phyloP scores from a whole-genome alignment of 768 basidiomycete species.

The Cyclocybe aegerita region DNA sequence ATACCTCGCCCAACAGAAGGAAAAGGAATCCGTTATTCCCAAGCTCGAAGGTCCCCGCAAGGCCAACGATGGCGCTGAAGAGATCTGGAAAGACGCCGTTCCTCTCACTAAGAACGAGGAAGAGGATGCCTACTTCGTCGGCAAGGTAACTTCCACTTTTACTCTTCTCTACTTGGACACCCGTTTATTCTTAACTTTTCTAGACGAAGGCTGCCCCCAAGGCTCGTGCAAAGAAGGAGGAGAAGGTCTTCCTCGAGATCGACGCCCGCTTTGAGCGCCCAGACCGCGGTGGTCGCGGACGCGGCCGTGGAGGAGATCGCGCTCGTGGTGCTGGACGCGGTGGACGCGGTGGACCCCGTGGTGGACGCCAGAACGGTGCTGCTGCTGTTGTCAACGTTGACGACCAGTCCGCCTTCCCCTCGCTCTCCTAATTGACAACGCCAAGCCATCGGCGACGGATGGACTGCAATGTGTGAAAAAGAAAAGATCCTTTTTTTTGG shows the following conservation, averaged over 20 bases:
- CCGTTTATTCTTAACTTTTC: slow-evolving; percentile 8
- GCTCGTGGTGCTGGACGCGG: slow-evolving; percentile 32
- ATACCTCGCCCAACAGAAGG: slow-evolving; percentile 82
- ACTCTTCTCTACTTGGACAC: background rate
- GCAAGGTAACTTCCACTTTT: slow-evolving; percentile 64
- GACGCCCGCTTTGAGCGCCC: slow-evolving; percentile 88
- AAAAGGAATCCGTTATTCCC: slow-evolving; percentile 59
- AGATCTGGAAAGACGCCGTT: slow-evolving; percentile 70
- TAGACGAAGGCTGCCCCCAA: slow-evolving; percentile 70
- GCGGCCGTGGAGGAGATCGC: slow-evolving; percentile 31
- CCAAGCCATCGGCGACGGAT: background rate
- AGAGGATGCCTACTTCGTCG: slow-evolving; percentile 80
- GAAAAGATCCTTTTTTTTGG: slow-evolving; percentile 13
- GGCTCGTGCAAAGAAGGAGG: slow-evolving; percentile 75
- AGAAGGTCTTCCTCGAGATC: slow-evolving; percentile 91
- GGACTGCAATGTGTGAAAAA: slow-evolving; percentile 5
- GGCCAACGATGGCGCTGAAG: slow-evolving; percentile 79
- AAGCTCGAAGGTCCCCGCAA: slow-evolving; percentile 77
- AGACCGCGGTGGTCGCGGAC: slow-evolving; percentile 55
- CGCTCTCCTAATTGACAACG: slow-evolving; percentile 52
- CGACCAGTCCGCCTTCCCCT: slow-evolving; percentile 88
- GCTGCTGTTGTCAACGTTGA: slow-evolving; percentile 62
- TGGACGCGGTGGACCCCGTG: slow-evolving; percentile 46
- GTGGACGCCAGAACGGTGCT: slow-evolving; percentile 41
- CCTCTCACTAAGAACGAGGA: slow-evolving; percentile 67